Evolutionary conservation across 2,329 filamentous ascomycete genomes (phyloP).

Genomic region (Fusarium dlaminii): DNA sequence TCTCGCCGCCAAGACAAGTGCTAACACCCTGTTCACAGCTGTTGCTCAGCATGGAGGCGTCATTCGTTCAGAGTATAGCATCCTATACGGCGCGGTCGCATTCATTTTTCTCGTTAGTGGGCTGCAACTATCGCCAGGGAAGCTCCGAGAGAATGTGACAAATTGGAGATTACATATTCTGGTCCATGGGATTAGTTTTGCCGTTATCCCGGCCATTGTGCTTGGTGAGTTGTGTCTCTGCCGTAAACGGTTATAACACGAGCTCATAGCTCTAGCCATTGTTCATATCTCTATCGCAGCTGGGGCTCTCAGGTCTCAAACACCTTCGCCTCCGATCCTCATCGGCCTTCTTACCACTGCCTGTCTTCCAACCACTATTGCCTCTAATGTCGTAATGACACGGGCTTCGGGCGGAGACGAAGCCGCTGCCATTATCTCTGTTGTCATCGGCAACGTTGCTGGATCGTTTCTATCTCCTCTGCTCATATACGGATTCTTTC

Average conservation of each 20-base stretch:
- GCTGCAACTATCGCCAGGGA: constrained; percentile 70
- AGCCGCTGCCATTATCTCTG: constrained; percentile 72
- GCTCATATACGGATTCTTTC: constrained; percentile 69
- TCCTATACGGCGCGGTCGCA: constrained; percentile 74
- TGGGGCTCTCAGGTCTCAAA: constrained; percentile 59
- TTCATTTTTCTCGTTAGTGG: constrained; percentile 78
- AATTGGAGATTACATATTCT: constrained; percentile 75
- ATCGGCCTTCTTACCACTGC: constrained; percentile 73
- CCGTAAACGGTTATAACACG: not conserved
- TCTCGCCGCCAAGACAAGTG: not conserved
- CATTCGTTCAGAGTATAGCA: constrained; percentile 65
- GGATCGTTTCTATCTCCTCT: constrained; percentile 74
- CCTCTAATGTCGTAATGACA: constrained; percentile 80
- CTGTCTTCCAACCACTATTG: constrained; percentile 77
- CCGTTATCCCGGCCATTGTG: constrained; percentile 71
- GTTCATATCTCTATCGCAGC: constrained; percentile 59
- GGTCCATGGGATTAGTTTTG: constrained; percentile 73
- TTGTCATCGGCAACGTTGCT: constrained; percentile 74
- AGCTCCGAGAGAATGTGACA: constrained; percentile 67
- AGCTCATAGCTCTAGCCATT: constrained; percentile 49
- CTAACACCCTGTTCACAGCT: constrained; percentile 44
- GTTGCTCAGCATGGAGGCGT: constrained; percentile 59
- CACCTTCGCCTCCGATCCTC: constrained; percentile 71
- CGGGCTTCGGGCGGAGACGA: constrained; percentile 74
- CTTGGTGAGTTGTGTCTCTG: constrained; percentile 54